Evolutionary conservation across 1,139 yeast genomes (phyloP), one percentile per base, ranked within the genome.

Genomic region (Protomyces gravidus): DNA sequence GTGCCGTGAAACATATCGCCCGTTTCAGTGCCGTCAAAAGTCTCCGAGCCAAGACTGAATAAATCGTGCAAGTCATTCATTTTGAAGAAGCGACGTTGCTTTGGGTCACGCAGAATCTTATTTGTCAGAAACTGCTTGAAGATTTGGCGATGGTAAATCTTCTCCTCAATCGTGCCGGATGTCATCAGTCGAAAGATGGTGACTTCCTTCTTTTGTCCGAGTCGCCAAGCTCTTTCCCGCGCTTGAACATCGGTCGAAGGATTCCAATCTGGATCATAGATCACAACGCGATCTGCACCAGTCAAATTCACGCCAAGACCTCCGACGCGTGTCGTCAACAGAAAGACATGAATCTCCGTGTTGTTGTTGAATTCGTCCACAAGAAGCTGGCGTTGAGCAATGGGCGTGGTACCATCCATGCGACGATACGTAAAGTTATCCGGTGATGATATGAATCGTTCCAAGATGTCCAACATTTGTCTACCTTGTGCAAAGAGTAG

Each of bases 191-290:
- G 75, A 67, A 90, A 94, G 40, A 92, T 90, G 2, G 90, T 83
- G n/a, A 92, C 97, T 67, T 90, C 96, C 64, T 84, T 83, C 69
- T 86, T 90, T 69, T 92, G 98, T 0, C 98, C 98, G 63, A 92
- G 78, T 66, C 98, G 77, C 98, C 98, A 92, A 0, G 97, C 97
- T 55, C 98, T 74, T 71, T 92, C 98, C 64, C 98, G 76, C 0
- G 98, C 98, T 71, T 92, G 98, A 64, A 92, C 80, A 74, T 92
- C 98, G 0, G 97, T 92, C 0, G 97, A 89, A 0, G 98, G 98
- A 68, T 92, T 92, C 98, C 98, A 92, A 71, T 92, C 98, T 0
- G 98, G 98, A 68, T 92, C 98, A 70, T 79, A 92, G 17, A 92
- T 92, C 19, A 92, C 89, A 5, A 92, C 96, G 57, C 98, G 75